Evolutionary conservation across 2,329 filamentous ascomycete genomes (phyloP).

Genomic region (Corinectria fuckeliana): DNA sequence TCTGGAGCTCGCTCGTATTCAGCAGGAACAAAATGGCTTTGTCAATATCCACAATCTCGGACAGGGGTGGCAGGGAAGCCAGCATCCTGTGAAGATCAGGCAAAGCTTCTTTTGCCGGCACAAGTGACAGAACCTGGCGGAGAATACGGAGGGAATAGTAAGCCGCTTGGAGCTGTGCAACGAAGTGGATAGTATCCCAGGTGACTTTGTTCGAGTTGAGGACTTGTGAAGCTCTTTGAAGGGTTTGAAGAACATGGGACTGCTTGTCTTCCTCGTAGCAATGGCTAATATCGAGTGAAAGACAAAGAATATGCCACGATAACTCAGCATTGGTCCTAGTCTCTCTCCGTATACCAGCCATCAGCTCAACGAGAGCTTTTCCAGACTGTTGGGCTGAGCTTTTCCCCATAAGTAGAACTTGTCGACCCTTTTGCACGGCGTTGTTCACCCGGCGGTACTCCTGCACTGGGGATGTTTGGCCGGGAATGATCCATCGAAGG

Average conservation of each 20-base stretch:
- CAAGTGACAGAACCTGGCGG: slow-evolving; percentile 43
- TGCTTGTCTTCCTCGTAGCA: slow-evolving; percentile 39
- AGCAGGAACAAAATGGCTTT: slow-evolving; percentile 28
- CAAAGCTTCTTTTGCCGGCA: neutral
- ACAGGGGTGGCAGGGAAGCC: slow-evolving; percentile 35
- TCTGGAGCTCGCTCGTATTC: slow-evolving; percentile 8
- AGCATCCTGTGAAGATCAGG: slow-evolving; percentile 33
- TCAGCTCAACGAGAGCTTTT: slow-evolving; percentile 30
- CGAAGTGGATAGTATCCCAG: slow-evolving; percentile 68
- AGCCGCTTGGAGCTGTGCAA: slow-evolving; percentile 65
- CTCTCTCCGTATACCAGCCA: slow-evolving; percentile 18
- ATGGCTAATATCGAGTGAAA: slow-evolving; percentile 39
- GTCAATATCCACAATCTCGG: slow-evolving; percentile 33
- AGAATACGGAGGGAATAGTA: slow-evolving; percentile 67
- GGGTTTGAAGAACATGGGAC: slow-evolving; percentile 32
- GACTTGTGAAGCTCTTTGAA: slow-evolving; percentile 25
- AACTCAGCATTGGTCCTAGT: neutral
- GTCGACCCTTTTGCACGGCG: slow-evolving; percentile 38
- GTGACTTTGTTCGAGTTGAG: slow-evolving; percentile 19
- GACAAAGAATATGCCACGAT: slow-evolving; percentile 38
- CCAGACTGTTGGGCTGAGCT: slow-evolving; percentile 11
- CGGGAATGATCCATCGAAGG: slow-evolving; percentile 38
- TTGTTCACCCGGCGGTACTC: slow-evolving; percentile 48
- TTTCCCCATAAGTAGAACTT: slow-evolving; percentile 27
- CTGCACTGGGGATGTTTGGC: slow-evolving; percentile 30